These are phyloP conservation scores for Coemansia sp. DNA, from an alignment of 192 early-diverging fungal species.

Conservation along the genomic window DNA sequence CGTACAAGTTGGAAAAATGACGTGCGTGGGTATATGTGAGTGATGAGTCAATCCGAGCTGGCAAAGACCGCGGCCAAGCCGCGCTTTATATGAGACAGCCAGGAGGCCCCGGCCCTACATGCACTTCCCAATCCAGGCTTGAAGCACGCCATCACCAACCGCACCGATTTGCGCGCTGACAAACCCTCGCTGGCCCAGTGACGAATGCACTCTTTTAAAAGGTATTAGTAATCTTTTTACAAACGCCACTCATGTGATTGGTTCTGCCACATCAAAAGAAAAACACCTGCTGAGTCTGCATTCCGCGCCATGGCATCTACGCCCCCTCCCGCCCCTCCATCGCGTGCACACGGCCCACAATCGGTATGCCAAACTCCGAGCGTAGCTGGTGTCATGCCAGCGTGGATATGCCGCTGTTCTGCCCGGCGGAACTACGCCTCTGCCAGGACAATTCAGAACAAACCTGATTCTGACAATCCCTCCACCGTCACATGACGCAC, in stretches of 20 bases:
- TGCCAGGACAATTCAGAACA: constrained; percentile 1
- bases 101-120: not conserved
- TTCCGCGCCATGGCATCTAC: too few relatives aligned
- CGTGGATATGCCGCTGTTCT: not conserved
- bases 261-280: not conserved
- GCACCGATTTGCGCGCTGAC: not conserved
- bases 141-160: not conserved
- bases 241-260: not conserved
- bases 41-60: not conserved
- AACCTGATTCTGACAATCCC: not conserved
- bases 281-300: not conserved
- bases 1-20: not conserved
- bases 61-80: not conserved
- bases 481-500: not conserved
- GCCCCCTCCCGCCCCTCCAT: too few relatives aligned
- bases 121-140: not conserved
- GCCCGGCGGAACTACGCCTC: not conserved
- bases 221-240: not conserved
- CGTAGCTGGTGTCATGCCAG: not conserved
- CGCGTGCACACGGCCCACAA: not conserved
- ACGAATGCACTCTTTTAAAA: not conserved
- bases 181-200: not conserved
- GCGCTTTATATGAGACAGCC: not conserved
- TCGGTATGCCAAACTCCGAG: not conserved
- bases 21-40: not conserved